phyloP scores from a whole-genome alignment of 1,139 yeast species.

The Zygosaccharomyces pseudobailii region DNA sequence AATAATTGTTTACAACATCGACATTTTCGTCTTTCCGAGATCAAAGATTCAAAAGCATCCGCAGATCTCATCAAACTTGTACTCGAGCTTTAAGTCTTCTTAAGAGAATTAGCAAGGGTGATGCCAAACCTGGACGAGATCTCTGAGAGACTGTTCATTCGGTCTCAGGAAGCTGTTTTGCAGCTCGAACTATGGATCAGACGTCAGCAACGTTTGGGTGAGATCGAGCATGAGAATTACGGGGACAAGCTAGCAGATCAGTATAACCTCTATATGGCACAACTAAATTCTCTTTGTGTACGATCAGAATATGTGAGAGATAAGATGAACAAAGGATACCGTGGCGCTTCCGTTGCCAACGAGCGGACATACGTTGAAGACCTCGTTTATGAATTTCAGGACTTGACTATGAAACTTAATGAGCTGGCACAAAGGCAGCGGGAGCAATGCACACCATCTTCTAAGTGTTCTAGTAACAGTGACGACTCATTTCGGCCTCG shows the following conservation, averaged over 20 bases:
- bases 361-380: slow-evolving; percentile 19
- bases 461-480: slow-evolving; percentile 18
- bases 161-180: slow-evolving; percentile 29
- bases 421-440: slow-evolving; percentile 17
- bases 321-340: slow-evolving; percentile 14
- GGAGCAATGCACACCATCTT: slow-evolving; percentile 15
- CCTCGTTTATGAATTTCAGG: slow-evolving; percentile 26
- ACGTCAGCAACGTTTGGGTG: slow-evolving; percentile 18
- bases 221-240: slow-evolving; percentile 7
- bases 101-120: neutral
- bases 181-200: slow-evolving; percentile 30
- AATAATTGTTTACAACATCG: no score
- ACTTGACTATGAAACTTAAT: slow-evolving; percentile 24
- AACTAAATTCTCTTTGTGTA: slow-evolving; percentile 26
- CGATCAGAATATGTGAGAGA: slow-evolving; percentile 26
- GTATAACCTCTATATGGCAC: slow-evolving; percentile 24
- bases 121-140: slow-evolving; percentile 21
- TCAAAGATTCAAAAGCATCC: no score
- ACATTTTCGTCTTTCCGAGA: no score
- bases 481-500: slow-evolving; percentile 27
- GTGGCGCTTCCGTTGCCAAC: slow-evolving; percentile 6
- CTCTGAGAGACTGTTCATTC: slow-evolving; percentile 23
- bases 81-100: no score
- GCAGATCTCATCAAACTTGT: no score
- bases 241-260: slow-evolving; percentile 13